Base-by-base conservation (phyloP, 2,329 filamentous ascomycete species). In the Arthrocladium fulminans region DNA sequence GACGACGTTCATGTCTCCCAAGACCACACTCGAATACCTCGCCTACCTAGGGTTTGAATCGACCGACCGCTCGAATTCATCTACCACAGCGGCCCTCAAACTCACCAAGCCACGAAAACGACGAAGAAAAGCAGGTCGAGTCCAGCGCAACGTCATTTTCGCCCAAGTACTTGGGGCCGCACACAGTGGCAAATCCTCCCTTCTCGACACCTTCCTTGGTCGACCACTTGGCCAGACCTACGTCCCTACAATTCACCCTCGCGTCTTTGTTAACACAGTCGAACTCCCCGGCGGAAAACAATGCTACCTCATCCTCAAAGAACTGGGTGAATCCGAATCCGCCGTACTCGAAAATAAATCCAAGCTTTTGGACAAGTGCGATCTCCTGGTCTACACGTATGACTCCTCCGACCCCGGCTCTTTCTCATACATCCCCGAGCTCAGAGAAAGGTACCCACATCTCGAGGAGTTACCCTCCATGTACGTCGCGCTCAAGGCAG, bases 381-480 rank as follows among this genome's bases (percentile, higher is more conserved):
- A 98, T 65, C 76, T 98, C 20, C 77, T 98, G 39, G 94, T 90
- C 67, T 97, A 94, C 67, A 83, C 88, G 0, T 98, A 97, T 68
- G 92, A 98, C 69, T 97, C 90, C 2, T 94, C 88, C 1, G 89
- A 98, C 53, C 90, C 92, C 0, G 89, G 97, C 65, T 95, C 88
- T 3, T 98, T 98, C 65, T 81, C 85, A 1, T 89, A 97, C 61
- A 88, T 98, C 46, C 85, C 90, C 30, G 78, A 85, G 15, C 73
- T 96, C 42, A 82, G 89, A 37, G 76, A 79, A 48, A 85, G 83
- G 59, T 85, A 90, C 57, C 81, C 88, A 0, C 84, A 92, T 48
- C 76, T 98, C 2, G 86, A 94, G 63, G 82, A 87, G n/a, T 72
- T 98, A 23, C 92, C 92, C 0, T 84, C 87, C 7, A 83, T 98